phyloP scores from a whole-genome alignment of 257 asterid species.

The Datura wrightii region DNA sequence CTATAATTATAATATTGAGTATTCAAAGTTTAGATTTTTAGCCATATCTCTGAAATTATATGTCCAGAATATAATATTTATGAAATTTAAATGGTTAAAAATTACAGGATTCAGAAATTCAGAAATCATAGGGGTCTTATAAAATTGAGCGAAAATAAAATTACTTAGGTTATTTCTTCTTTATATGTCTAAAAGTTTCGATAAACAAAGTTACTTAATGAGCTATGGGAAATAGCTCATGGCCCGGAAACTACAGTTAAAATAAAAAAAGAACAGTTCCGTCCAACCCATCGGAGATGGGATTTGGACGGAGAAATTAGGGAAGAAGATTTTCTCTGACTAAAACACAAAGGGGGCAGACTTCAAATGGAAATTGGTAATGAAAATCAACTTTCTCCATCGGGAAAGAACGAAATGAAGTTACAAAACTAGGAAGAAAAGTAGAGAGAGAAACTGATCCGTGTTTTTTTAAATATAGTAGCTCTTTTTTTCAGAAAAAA shows the following conservation, averaged over 20 bases:
- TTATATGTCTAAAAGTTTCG: background rate
- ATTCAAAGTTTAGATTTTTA: background rate
- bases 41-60: background rate
- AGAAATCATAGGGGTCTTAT: background rate
- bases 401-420: background rate
- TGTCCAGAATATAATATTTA: background rate
- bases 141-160: background rate
- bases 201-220: background rate
- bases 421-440: background rate
- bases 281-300: background rate
- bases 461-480: background rate
- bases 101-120: background rate
- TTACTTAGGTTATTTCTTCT: background rate
- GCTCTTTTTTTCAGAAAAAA: background rate
- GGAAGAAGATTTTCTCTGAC: background rate
- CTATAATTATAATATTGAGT: background rate
- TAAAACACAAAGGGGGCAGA: background rate
- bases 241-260: background rate
- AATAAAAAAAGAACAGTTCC: background rate
- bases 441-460: background rate
- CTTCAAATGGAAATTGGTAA: background rate
- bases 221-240: background rate
- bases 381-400: background rate
- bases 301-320: background rate
- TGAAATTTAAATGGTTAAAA: background rate